Evolutionary conservation across 495 filamentous ascomycete species (phyloP), one percentile per base, ranked within the genome.

Genomic region (Tuber magnatum): DNA sequence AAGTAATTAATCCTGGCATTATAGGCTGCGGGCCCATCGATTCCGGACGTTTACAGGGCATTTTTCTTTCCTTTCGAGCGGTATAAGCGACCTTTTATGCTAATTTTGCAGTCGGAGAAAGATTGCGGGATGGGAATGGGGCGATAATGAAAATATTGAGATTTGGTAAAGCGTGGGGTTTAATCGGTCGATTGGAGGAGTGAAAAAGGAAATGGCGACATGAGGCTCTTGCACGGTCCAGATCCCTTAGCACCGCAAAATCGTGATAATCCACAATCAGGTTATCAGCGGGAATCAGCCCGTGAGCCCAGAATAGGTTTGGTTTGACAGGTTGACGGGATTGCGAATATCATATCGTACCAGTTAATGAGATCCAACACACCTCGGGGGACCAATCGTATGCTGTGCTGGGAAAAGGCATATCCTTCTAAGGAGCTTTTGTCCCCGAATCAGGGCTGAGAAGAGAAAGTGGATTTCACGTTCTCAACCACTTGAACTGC

Each of bases 1-100:
- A 73, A 41, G 32, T 56, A 39, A 78, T 84, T 81, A 86, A 83
- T 83, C 85, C 82, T 83, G 86, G 86, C 86, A 83, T 84, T 82
- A 77, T 82, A 35, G 28, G 28, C 0, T 18, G 56, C 16, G 28
- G 35, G 28, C 3, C 6, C 14, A 18, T 65, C 3, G 28, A 18
- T 18, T 35, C 28, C 16, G 56, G 56, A 28, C 28, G 14, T 35
- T 35, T 35, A 65, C 56, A 35, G 5, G 28, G 32, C 56, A 65
- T 65, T 12, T 28, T 35, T n/a, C n/a, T n/a, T n/a, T n/a, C n/a
- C n/a, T n/a, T 28, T 65, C 14, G 6, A 35, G 56, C 35, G 32
- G 28, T 35, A 65, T 32, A 65, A 35, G 28, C 14, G 56, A 18
- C 14, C 56, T 65, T 65, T 65, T 65, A 65, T 65, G 35, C 56